Evolutionary conservation across 139 green algal genomes (phyloP).

Genomic region (Chlorella sp.): DNA sequence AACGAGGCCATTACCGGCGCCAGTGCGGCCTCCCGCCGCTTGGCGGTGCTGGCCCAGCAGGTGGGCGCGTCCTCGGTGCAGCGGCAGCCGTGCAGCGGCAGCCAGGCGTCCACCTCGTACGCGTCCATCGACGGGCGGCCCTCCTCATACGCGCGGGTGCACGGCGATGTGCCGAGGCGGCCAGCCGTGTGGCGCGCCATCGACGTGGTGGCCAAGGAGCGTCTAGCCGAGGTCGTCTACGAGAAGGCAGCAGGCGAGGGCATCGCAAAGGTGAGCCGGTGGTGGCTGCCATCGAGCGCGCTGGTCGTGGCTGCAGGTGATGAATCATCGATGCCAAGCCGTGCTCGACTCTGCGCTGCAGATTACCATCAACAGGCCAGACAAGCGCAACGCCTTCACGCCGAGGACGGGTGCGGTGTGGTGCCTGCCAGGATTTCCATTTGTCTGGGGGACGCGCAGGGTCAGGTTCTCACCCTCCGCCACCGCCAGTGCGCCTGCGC

Average conservation of each 20-base stretch:
- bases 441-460: too few species aligned
- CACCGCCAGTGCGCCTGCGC: not conserved
- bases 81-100: not conserved
- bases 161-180: conserved; percentile 62
- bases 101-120: not conserved
- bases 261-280: conserved; percentile 85
- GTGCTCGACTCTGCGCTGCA: conserved; percentile 28
- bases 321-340: not conserved
- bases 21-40: too few species aligned
- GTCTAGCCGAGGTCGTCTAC: conserved; percentile 79
- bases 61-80: not conserved
- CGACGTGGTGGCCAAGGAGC: conserved; percentile 34
- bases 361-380: conserved; percentile 94
- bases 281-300: not conserved
- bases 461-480: too few species aligned
- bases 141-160: conserved; percentile 64
- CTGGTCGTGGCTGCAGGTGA: not conserved
- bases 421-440: too few species aligned
- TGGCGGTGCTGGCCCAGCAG: not conserved
- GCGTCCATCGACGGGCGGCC: not conserved
- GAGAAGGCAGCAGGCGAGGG: conserved; percentile 82
- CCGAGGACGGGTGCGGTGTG: conserved; percentile 83
- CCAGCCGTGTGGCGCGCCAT: conserved; percentile 55
- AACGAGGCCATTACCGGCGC: too few species aligned
- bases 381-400: conserved; percentile 93